Evolutionary conservation across 805 yeast genomes (phyloP), one percentile per base, ranked within the genome.

Genomic region (Kodamaea nitidulidarum): DNA sequence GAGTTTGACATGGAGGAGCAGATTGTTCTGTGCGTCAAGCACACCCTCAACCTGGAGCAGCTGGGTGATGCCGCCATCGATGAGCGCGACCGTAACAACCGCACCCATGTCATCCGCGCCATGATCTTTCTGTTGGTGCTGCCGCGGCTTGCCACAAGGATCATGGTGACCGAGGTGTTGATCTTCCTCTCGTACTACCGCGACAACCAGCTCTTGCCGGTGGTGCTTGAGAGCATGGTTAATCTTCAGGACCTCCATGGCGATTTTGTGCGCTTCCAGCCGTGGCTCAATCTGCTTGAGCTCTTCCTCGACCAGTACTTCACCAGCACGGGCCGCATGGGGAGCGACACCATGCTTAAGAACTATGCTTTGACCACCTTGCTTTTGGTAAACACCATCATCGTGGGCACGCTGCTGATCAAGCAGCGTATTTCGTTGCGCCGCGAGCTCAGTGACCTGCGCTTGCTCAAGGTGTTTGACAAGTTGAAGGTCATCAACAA

Each of bases 241-340:
- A 40, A 49, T 2, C 49, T 69, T 15, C 72, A 64, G 41, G 70
- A 65, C 40, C 44, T 51, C 9, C 39, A 55, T 15, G 70, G 71
- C 1, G 69, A 63, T 21, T 57, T 44, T 42, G 61, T 56, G 1
- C 43, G 61, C 20, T 68, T 63, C 44, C 71, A 64, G 34, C 71
- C 73, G 2, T 68, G 73, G 73, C 42, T 69, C 15, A 52, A 54
- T 34, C 51, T 67, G 1, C 59, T 67, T 17, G 70, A 67, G 36
- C 49, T 58, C 15, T 55, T 61, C 22, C 45, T 67, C 18, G 65
- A 63, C 40, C 65, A 64, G 44, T 55, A 50, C 32, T 49, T 53
- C 35, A 47, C 56, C 7, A 33, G 40, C 14, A 37, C 41, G 1
- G 50, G 40, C 12, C 42, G 47, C 34, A 22, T 37, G 7, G 44